A percentile compares a stretch with the other conserved stretches of the same genome.
Evolutionary conservation across 78 protist species (phyloP).

Genomic region (Polysphondylium violaceum): DNA sequence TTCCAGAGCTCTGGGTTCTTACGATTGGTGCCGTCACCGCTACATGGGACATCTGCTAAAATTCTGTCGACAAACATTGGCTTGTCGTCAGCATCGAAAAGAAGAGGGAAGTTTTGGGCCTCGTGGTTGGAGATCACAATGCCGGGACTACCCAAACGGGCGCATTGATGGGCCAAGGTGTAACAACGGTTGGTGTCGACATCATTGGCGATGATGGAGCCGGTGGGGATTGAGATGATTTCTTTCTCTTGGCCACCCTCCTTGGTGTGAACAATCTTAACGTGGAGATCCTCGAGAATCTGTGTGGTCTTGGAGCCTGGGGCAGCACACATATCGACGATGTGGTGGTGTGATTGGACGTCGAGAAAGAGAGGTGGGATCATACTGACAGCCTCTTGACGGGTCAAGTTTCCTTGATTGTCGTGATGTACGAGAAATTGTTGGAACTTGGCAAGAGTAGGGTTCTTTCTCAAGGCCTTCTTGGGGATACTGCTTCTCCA

Average conservation of each 20-base stretch:
- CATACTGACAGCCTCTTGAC: constrained; percentile 89
- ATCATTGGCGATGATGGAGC: constrained; percentile 98
- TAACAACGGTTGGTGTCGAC: constrained; percentile 92
- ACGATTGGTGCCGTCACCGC: constrained; percentile 98
- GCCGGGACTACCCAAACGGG: constrained; percentile 85
- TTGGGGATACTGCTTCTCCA: constrained; percentile 67
- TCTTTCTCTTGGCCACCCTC: background rate
- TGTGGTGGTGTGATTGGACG: constrained; percentile 69
- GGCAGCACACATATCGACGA: constrained; percentile 99
- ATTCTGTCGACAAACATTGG: constrained; percentile 92
- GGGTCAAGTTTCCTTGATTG: constrained; percentile 79
- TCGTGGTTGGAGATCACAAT: constrained; percentile 91
- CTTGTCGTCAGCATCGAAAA: background rate
- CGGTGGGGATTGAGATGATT: constrained; percentile 7
- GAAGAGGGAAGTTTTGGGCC: constrained; percentile 85
- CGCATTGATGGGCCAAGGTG: constrained; percentile 91
- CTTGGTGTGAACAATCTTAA: background rate
- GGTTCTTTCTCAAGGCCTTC: constrained; percentile 59
- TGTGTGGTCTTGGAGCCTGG: constrained; percentile 99
- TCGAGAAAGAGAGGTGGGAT: constrained; percentile 83
- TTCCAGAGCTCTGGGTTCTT: constrained; percentile 94
- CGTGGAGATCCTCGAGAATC: constrained; percentile 91
- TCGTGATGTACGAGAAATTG: constrained; percentile 63
- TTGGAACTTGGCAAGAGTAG: constrained; percentile 38
- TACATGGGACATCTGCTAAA: constrained; percentile 98